These are phyloP conservation scores for Pseudocercospora fuligena DNA, from an alignment of 2,329 filamentous ascomycete genomes.

Conservation along the genomic window DNA sequence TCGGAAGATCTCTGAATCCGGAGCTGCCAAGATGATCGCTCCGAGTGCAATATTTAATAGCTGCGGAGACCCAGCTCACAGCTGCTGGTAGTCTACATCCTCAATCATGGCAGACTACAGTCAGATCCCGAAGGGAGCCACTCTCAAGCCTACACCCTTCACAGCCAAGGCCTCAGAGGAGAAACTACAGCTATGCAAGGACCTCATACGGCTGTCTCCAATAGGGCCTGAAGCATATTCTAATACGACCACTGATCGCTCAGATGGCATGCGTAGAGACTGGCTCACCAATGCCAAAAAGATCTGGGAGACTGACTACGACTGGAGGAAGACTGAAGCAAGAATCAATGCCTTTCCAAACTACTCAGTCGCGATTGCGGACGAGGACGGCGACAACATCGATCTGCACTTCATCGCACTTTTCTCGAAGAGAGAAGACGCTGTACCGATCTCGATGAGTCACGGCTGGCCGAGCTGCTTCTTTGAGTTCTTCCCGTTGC, in stretches of 20 bases:
- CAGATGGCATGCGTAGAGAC: slow-evolving; percentile 51
- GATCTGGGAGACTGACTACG: slow-evolving; percentile 37
- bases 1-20: background rate
- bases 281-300: slow-evolving; percentile 50
- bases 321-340: slow-evolving; percentile 47
- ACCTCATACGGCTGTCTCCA: slow-evolving; percentile 53
- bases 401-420: slow-evolving; percentile 59
- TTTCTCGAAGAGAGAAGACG: slow-evolving; percentile 54
- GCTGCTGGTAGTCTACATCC: background rate
- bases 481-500: slow-evolving; percentile 38
- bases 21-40: background rate
- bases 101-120: background rate
- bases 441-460: slow-evolving; percentile 40
- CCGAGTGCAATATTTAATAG: background rate
- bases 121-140: slow-evolving; percentile 42
- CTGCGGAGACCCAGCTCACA: too few species aligned
- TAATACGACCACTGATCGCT: slow-evolving; percentile 40
- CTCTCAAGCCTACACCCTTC: slow-evolving; percentile 47
- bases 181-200: slow-evolving; percentile 51
- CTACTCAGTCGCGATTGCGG: slow-evolving; percentile 51
- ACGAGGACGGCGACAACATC: slow-evolving; percentile 43
- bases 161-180: slow-evolving; percentile 47
- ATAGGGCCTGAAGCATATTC: slow-evolving; percentile 55
- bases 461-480: slow-evolving; percentile 45
- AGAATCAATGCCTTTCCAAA: slow-evolving; percentile 58